Conservation (phyloP, 768 basidiomycete genomes). For the Galerina marginata region DNA sequence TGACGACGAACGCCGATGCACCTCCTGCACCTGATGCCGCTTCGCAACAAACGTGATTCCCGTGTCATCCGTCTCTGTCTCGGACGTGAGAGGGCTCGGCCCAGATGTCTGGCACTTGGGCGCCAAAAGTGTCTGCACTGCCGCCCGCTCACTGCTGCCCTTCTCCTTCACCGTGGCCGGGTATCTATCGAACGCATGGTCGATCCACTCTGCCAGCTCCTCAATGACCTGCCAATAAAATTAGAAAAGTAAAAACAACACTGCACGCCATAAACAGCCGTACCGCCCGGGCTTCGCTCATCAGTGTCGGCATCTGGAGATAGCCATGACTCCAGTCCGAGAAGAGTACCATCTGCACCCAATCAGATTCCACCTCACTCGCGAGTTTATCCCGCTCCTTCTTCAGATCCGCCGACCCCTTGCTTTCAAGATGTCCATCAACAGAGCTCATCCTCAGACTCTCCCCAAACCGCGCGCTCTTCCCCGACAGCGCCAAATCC, state of each 20-base stretch:
- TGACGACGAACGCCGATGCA: slow-evolving; percentile 9
- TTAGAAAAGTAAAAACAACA: slow-evolving; percentile 4
- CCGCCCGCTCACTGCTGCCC: slow-evolving; percentile 3
- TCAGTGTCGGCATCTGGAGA: slow-evolving; percentile 90
- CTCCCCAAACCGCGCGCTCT: slow-evolving; percentile 68
- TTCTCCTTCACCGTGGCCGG: slow-evolving; percentile 17
- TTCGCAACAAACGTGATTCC: slow-evolving; percentile 76
- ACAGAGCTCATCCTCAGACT: slow-evolving; percentile 63
- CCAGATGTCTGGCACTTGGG: slow-evolving; percentile 14
- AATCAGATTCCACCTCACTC: slow-evolving; percentile 85
- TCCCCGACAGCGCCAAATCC: slow-evolving; percentile 61
- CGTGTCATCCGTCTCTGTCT: slow-evolving; percentile 71
- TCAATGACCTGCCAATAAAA: slow-evolving; percentile 31
- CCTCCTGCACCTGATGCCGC: slow-evolving; percentile 30
- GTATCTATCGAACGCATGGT: slow-evolving; percentile 66
- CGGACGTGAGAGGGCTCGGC: slow-evolving; percentile 31
- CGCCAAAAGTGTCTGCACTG: slow-evolving; percentile 13
- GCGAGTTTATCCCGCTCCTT: slow-evolving; percentile 65
- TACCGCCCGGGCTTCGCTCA: slow-evolving; percentile 78
- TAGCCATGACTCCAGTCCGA: slow-evolving; percentile 98
- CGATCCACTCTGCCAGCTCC: slow-evolving; percentile 83
- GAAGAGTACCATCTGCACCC: slow-evolving; percentile 93
- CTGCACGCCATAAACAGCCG: slow-evolving; percentile 21
- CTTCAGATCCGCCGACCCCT: slow-evolving; percentile 47
- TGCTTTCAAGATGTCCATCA: slow-evolving; percentile 37